Base-by-base conservation (phyloP, 331 rosid species). In the Telfairia occidentalis region DNA sequence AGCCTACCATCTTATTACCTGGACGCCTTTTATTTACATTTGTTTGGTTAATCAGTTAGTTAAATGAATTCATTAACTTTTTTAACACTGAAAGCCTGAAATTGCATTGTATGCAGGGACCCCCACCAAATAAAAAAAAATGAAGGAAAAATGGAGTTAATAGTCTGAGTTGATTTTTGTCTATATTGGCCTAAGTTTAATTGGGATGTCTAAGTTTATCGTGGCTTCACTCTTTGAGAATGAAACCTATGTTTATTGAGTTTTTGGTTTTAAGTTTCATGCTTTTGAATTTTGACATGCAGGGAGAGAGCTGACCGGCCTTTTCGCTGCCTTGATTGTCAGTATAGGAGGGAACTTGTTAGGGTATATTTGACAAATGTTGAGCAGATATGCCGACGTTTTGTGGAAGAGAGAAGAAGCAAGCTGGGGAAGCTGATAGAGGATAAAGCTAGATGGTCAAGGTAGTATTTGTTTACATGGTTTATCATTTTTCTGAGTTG, bases 301-400 rank as follows among this genome's bases (percentile, higher is more conserved):
- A 96, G 99, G 90, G 99, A 96, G 90, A 92, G 84, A 83, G 89
- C 94, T 66, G 94, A 92, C 71, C 89, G 96, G 80, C 97, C 97
- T 49, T 95, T 95, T 79, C 99, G 97, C 72, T 95, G 97, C 81
- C 99, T 95, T 78, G 97, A 95, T 84, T 89, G 91, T 84, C 96
- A 92, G 77, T 95, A 95, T 85, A 90, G 99, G 90, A 90, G 97
- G 83, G 99, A 95, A 82, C 99, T 95, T 86, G 97, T 92, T 86
- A 89, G 97, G 85, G 99, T 95, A 57, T 92, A 95, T 87, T 83
- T 95, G 83, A 92, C 97, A 58, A 92, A 95, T 84, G 97, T 95
- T 60, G 99, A 95, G 83, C 97, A 92, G 83, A 90, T 92, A 73
- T 95, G 99, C 79, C 97, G 97, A 65, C 97, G 92, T 54, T 95